Evolutionary conservation across 345 rosid species (phyloP).

Genomic region (Arabidopsis arenosa): DNA sequence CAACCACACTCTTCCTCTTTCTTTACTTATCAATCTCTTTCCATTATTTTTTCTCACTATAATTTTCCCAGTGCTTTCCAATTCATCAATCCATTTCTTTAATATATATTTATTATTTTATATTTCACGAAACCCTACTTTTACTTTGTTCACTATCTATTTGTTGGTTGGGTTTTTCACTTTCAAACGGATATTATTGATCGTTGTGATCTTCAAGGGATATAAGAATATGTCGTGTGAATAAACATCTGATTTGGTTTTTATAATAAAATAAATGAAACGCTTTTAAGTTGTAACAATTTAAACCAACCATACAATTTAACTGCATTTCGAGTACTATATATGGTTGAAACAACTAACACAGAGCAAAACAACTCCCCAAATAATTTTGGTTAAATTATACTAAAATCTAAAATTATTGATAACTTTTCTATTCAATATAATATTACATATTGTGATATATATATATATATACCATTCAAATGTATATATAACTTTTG

Average conservation of each 20-base stretch:
- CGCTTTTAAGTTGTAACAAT: not conserved
- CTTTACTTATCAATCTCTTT: slow-evolving; percentile 40
- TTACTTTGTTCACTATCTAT: slow-evolving; percentile 18
- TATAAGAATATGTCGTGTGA: slow-evolving; percentile 21
- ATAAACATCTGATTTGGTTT: slow-evolving; percentile 35
- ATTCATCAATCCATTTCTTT: slow-evolving; percentile 45
- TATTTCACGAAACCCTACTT: slow-evolving; percentile 30
- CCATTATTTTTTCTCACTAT: slow-evolving; percentile 32
- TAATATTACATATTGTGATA: no score
- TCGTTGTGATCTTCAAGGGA: slow-evolving; percentile 27
- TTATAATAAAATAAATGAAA: not conserved
- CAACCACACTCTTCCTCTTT: slow-evolving; percentile 50
- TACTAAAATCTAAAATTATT: slow-evolving; percentile 10
- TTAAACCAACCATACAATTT: not conserved
- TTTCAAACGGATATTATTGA: slow-evolving; percentile 19
- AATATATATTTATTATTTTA: not conserved
- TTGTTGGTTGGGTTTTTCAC: slow-evolving; percentile 33
- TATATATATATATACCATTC: not conserved
- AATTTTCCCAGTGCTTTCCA: slow-evolving; percentile 40
- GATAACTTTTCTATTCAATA: not conserved
- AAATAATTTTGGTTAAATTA: slow-evolving; percentile 27
- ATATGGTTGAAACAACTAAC: not conserved
- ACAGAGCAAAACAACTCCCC: not conserved
- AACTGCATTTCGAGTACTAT: not conserved
- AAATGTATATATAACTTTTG: not conserved